These are phyloP conservation scores for Lactifluus piperatus DNA, from an alignment of 768 basidiomycete species.

Conservation along the genomic window DNA sequence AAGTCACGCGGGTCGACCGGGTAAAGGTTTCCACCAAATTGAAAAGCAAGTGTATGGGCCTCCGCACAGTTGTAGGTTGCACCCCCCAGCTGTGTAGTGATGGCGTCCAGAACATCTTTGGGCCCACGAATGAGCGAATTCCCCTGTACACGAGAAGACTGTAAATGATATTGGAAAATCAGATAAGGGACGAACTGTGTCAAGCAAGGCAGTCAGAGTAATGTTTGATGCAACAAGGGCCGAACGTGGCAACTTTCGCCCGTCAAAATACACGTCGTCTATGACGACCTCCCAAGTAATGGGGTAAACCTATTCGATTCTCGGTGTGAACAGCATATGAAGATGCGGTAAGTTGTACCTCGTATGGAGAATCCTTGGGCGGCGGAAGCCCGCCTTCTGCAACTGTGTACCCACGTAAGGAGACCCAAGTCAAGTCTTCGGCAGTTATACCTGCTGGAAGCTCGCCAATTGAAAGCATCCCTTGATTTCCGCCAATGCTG, in stretches of 20 bases:
- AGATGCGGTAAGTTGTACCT: constrained; percentile 35
- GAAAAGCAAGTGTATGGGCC: constrained; percentile 56
- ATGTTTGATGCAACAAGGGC: constrained; percentile 39
- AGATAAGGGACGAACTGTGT: constrained; percentile 44
- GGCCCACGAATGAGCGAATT: constrained; percentile 74
- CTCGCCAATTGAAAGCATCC: constrained; percentile 57
- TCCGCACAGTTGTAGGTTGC: constrained; percentile 45
- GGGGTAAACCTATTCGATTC: constrained; percentile 24
- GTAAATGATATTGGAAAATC: not conserved
- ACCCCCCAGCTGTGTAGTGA: constrained; percentile 34
- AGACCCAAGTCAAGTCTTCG: constrained; percentile 54
- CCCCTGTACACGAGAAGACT: constrained; percentile 37
- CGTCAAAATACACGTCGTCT: constrained; percentile 67
- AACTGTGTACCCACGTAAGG: constrained; percentile 46
- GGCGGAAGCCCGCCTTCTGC: constrained; percentile 46
- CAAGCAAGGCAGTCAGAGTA: constrained; percentile 54
- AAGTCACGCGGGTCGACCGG: constrained; percentile 74
- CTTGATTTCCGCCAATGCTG: constrained; percentile 59
- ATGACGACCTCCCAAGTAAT: constrained; percentile 57
- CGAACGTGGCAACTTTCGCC: constrained; percentile 49
- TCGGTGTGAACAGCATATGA: not conserved
- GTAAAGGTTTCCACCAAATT: constrained; percentile 60
- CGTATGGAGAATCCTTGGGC: constrained; percentile 47
- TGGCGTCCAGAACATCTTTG: constrained; percentile 48
- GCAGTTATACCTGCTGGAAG: constrained; percentile 43